Evolutionary conservation across 257 asterid genomes (phyloP).

Genomic region (Ilex asprella): DNA sequence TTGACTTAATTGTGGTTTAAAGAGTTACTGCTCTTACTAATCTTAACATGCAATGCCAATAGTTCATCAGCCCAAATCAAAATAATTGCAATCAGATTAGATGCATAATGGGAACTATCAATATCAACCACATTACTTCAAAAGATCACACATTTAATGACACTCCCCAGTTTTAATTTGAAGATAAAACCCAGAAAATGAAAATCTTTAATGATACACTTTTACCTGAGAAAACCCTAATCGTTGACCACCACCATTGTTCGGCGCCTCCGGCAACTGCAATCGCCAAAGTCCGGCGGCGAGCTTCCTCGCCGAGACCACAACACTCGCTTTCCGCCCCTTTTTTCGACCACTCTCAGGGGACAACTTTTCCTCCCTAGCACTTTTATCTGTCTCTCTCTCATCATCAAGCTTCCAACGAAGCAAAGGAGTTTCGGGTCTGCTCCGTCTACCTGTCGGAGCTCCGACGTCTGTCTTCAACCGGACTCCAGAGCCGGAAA

Average conservation of each 20-base stretch:
- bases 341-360: conserved; percentile 24
- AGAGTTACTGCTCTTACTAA: too few relatives aligned
- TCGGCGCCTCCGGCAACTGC: conserved; percentile 43
- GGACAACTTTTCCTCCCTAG: conserved; percentile 17
- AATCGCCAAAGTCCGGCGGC: conserved; percentile 60
- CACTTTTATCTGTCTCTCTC: background rate
- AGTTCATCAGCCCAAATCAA: too few relatives aligned
- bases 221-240: conserved; percentile 39
- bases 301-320: conserved; percentile 43
- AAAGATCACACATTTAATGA: background rate
- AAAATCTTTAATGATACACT: background rate
- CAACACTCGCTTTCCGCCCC: conserved; percentile 21
- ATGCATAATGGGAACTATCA: too few relatives aligned
- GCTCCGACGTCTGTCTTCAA: conserved; percentile 33
- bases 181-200: background rate
- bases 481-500: conserved; percentile 32
- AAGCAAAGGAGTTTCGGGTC: conserved; percentile 55
- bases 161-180: too few relatives aligned
- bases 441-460: conserved; percentile 28
- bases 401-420: conserved; percentile 53
- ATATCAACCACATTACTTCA: background rate
- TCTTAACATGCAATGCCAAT: too few relatives aligned
- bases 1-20: too few relatives aligned
- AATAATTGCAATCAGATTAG: too few relatives aligned
- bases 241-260: conserved; percentile 15